These are phyloP conservation scores for Yamadazyma siamensis DNA, from an alignment of 1,139 yeast genomes.

Conservation along the genomic window DNA sequence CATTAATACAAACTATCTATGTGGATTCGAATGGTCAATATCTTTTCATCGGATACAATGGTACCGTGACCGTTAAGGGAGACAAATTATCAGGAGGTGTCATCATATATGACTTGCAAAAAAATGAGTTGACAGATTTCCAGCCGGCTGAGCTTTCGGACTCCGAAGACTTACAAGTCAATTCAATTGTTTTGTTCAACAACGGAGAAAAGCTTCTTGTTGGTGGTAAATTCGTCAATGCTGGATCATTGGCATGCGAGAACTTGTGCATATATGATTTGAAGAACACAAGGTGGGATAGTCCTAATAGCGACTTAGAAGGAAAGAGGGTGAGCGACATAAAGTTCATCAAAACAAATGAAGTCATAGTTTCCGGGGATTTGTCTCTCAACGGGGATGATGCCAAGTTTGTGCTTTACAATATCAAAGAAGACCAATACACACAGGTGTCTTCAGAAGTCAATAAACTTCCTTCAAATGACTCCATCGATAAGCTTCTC, in stretches of 20 bases:
- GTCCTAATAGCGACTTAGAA: slow-evolving; percentile 33
- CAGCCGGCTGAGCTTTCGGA: slow-evolving; percentile 48
- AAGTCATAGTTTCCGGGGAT: slow-evolving; percentile 63
- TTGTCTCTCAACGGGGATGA: slow-evolving; percentile 35
- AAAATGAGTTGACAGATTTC: slow-evolving; percentile 31
- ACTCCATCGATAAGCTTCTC: slow-evolving; percentile 27
- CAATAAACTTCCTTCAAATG: slow-evolving; percentile 5
- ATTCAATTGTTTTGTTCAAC: slow-evolving; percentile 53
- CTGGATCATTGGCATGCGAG: slow-evolving; percentile 58
- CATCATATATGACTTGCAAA: slow-evolving; percentile 47
- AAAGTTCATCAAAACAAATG: slow-evolving; percentile 47
- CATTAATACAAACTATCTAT: slow-evolving; percentile 39
- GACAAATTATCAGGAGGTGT: slow-evolving; percentile 39
- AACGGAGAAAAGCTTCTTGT: slow-evolving; percentile 53
- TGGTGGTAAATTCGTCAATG: slow-evolving; percentile 70
- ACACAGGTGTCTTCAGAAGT: slow-evolving; percentile 10
- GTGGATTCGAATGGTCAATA: slow-evolving; percentile 33
- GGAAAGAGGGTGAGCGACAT: slow-evolving; percentile 57
- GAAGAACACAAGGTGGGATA: slow-evolving; percentile 51
- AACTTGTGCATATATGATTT: slow-evolving; percentile 69
- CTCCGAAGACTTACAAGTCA: slow-evolving; percentile 36
- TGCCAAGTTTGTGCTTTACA: slow-evolving; percentile 48
- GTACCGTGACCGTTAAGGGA: slow-evolving; percentile 32
- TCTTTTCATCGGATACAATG: slow-evolving; percentile 51
- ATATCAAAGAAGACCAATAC: slow-evolving; percentile 38